Percentiles rank a stretch among this genome's conserved stretches.
Evolutionary conservation across 148 eudicot species (phyloP).

Genomic region (Chenopodium berlandieri): DNA sequence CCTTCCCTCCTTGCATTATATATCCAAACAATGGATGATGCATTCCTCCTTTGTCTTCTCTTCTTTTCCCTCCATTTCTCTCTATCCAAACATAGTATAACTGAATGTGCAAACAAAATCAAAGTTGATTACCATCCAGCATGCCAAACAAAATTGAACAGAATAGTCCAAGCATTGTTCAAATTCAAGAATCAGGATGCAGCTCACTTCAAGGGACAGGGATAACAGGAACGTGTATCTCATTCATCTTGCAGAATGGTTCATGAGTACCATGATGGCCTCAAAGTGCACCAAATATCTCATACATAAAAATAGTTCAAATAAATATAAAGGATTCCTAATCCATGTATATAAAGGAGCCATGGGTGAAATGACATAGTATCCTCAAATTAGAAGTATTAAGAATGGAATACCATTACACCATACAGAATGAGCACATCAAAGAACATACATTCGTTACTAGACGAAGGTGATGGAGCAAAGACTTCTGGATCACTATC

Average conservation of each 20-base stretch:
- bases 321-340: neutral
- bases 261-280: too few species aligned
- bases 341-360: neutral
- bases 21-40: too few species aligned
- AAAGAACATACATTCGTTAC: conserved; percentile 41
- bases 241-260: neutral
- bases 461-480: conserved; percentile 48
- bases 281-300: too few species aligned
- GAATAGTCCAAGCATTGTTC: neutral
- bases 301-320: too few species aligned
- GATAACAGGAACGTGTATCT: neutral
- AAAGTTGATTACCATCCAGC: neutral
- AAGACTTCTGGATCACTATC: conserved; percentile 45
- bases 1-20: too few species aligned
- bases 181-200: neutral
- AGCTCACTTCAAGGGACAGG: neutral
- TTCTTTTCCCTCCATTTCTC: too few species aligned
- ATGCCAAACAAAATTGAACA: neutral
- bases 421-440: neutral
- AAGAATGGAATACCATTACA: neutral
- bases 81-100: too few species aligned
- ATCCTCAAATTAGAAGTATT: neutral
- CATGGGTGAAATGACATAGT: neutral
- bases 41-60: too few species aligned
- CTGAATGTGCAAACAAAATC: neutral